Base-by-base conservation (phyloP, 2,329 filamentous ascomycete species). In the Botrytis hyacinthi region DNA sequence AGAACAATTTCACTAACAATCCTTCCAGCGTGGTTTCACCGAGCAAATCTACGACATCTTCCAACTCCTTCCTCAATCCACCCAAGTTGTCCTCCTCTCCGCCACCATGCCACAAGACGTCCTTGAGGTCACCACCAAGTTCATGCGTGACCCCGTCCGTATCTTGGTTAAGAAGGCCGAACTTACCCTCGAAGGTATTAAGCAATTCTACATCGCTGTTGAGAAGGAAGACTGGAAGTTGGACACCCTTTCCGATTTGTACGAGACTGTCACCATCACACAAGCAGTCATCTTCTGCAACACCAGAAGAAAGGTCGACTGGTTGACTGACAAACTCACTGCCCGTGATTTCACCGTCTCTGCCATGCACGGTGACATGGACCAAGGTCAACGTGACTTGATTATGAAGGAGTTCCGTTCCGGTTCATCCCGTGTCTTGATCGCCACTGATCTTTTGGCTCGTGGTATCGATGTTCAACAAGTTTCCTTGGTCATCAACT, bases 391-490 rank as follows among this genome's bases (percentile, higher is more conserved):
- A 89, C 95, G 96, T 90, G 96, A 98, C 85, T 89, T 97, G 83
- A 99, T 99, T 86, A 99, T 99, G 96, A 97, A 99, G 91, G 96
- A 99, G 88, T 99, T 99, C 93, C 94, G 96, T 82, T 97, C 95
- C 79, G 96, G 96, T 79, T 98, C 95, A 84, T 98, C 95, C 78
- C 95, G 96, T 92, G 96, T 99, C 80, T 89, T 99, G 82, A 99
- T 99, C 82, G 94, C 96, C 85, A 99, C 96, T 78, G 96, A 99
- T 83, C 90, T 99, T 77, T 89, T 98, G 84, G 96, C 96, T 83
- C 95, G 96, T 92, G 96, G 96, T 92, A 99, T 99, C 86, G 96
- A 99, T 86, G 96, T 99, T 82, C 96, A 99, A 89, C 96, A 99
- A 88, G 96, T 99, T 76, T 98, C 95, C 75, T 89, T 99, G 83